Percentiles rank a stretch among this genome's conserved stretches.
phyloP scores from a whole-genome alignment of 176 grass and related monocot genomes.

The Triticum timopheevii region DNA sequence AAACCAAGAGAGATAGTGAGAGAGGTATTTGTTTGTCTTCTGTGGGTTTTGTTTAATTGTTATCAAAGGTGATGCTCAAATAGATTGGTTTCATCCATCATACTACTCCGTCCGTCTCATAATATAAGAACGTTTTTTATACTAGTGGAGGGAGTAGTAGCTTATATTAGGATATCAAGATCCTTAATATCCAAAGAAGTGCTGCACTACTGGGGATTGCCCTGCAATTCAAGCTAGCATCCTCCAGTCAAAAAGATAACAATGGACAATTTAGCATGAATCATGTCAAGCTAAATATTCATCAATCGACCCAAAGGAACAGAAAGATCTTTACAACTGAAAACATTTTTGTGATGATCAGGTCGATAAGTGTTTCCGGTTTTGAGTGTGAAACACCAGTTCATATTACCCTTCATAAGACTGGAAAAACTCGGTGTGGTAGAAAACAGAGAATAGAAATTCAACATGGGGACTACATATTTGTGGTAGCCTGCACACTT shows the following conservation, averaged over 20 bases:
- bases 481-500: not conserved
- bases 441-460: not conserved
- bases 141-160: too few relatives aligned
- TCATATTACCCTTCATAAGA: not conserved
- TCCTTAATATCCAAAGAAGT: too few relatives aligned
- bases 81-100: not conserved
- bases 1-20: too few relatives aligned
- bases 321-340: too few relatives aligned
- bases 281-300: constrained; percentile 22
- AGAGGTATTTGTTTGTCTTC: too few relatives aligned
- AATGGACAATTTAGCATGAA: constrained; percentile 8
- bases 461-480: not conserved
- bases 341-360: too few relatives aligned
- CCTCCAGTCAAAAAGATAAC: constrained; percentile 31
- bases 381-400: not conserved
- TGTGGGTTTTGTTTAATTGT: too few relatives aligned
- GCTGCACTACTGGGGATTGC: too few relatives aligned
- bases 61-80: not conserved
- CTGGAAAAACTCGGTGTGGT: not conserved
- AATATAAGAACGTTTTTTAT: too few relatives aligned
- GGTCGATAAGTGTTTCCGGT: not conserved
- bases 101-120: not conserved
- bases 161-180: too few relatives aligned
- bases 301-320: not conserved
- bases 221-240: too few relatives aligned